A percentile compares a stretch with the other conserved stretches of the same genome.
phyloP scores from a whole-genome alignment of 192 early-diverging fungal genomes.

The Haplosporangium gracile region DNA sequence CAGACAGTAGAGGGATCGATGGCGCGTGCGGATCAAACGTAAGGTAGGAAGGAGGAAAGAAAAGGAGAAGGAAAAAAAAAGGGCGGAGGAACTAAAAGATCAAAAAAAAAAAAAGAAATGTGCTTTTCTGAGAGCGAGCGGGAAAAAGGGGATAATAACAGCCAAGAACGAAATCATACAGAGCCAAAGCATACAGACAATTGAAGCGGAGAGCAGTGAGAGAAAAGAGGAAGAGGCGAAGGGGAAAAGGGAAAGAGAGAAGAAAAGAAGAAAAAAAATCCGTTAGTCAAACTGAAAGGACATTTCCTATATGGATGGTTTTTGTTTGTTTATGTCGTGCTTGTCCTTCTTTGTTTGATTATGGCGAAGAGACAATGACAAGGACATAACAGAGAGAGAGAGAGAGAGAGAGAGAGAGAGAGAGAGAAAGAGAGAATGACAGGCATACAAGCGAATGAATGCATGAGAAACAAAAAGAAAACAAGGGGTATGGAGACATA shows the following conservation, averaged over 20 bases:
- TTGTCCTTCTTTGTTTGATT: background rate
- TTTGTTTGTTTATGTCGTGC: background rate
- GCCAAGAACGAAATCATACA: conserved; percentile 4
- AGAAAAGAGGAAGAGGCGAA: conserved; percentile 4
- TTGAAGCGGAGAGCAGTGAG: background rate
- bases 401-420: background rate
- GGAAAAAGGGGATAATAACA: background rate
- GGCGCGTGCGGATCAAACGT: conserved; percentile 4
- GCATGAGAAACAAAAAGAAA: conserved; percentile 6
- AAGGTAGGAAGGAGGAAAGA: background rate
- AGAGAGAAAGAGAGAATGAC: background rate
- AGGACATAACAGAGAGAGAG: background rate
- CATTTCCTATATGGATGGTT: background rate
- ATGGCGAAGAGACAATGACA: background rate
- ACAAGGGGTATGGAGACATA: background rate
- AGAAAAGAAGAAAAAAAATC: background rate
- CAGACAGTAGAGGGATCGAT: conserved; percentile 6
- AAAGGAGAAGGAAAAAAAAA: background rate
- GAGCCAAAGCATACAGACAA: background rate
- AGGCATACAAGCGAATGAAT: background rate
- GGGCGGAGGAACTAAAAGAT: background rate
- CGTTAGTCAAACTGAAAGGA: conserved; percentile 1
- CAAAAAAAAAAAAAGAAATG: background rate
- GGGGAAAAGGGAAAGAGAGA: background rate
- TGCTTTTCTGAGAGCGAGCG: background rate